phyloP scores from a whole-genome alignment of 2,329 filamentous ascomycete genomes.

The Fusarium penzigii region DNA sequence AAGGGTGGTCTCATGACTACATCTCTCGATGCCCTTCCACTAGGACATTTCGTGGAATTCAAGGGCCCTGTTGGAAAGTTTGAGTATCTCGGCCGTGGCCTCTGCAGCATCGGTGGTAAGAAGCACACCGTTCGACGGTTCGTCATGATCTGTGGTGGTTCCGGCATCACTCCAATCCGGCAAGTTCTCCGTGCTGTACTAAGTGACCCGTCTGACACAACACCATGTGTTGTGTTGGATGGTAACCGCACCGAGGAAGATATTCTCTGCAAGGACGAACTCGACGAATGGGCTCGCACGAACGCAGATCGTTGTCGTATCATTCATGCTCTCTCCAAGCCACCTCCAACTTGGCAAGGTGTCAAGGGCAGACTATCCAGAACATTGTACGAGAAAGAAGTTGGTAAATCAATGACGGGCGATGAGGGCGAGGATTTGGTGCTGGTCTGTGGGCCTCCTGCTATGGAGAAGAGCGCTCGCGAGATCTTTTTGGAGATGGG shows the following conservation, averaged over 20 bases:
- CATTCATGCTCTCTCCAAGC: constrained; percentile 68
- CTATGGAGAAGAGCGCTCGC: constrained; percentile 69
- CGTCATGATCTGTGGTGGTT: constrained; percentile 85
- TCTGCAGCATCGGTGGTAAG: constrained; percentile 60
- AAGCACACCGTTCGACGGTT: constrained; percentile 64
- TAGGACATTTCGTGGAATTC: constrained; percentile 77
- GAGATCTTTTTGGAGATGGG: constrained; percentile 57
- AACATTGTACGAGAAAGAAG: constrained; percentile 61
- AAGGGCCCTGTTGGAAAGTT: constrained; percentile 89
- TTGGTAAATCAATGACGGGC: constrained; percentile 40
- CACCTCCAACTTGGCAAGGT: constrained; percentile 66
- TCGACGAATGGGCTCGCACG: constrained; percentile 62
- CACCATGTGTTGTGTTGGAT: constrained; percentile 71
- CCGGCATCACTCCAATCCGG: constrained; percentile 90
- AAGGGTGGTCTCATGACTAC: constrained; percentile 80
- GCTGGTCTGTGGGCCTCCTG: constrained; percentile 76
- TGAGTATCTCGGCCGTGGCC: constrained; percentile 70
- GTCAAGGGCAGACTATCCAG: constrained; percentile 65
- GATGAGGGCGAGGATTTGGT: constrained; percentile 58
- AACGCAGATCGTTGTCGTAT: constrained; percentile 62
- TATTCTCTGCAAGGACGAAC: constrained; percentile 75
- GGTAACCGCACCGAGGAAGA: constrained; percentile 78
- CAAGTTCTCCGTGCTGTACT: constrained; percentile 74
- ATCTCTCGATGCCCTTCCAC: constrained; percentile 70
- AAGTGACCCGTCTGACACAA: constrained; percentile 59